Evolutionary conservation across 2,329 filamentous ascomycete species (phyloP).

Genomic region (Penicillium sp.): DNA sequence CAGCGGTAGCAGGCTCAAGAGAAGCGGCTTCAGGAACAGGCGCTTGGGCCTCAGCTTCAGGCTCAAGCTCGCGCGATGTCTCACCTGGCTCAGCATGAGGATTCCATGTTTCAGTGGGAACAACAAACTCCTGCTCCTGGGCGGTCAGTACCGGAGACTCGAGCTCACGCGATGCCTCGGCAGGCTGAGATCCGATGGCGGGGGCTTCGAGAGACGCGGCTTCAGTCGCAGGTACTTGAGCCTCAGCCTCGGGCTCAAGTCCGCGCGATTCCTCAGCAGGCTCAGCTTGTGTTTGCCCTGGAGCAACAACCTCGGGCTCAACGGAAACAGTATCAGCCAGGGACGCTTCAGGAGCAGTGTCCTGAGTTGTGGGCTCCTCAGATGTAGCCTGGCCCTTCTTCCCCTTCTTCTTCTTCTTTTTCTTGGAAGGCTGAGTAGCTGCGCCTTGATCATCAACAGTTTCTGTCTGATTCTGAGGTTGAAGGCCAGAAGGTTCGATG

Average conservation of each 20-base stretch:
- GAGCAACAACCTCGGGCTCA: background rate
- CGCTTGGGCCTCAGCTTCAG: background rate
- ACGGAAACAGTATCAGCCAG: background rate
- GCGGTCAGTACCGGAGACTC: background rate
- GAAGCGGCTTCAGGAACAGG: background rate
- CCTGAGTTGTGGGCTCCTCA: constrained; percentile 11
- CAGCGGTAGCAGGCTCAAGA: background rate
- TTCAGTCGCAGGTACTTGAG: background rate
- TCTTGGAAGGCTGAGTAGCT: constrained; percentile 23
- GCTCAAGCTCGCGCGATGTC: background rate
- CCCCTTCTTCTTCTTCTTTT: constrained; percentile 38
- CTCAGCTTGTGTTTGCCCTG: constrained; percentile 1
- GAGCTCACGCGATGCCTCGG: background rate
- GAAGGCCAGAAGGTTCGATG: background rate
- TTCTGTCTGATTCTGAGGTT: constrained; percentile 10
- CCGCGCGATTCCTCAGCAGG: background rate
- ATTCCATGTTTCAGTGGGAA: background rate
- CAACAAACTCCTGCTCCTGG: background rate
- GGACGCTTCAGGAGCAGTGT: background rate
- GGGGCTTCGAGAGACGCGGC: background rate
- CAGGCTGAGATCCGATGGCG: constrained; percentile 2
- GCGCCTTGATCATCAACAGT: constrained; percentile 15
- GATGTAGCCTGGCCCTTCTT: constrained; percentile 25
- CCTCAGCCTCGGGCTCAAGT: background rate
- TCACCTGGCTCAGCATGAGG: background rate